Evolutionary conservation across 805 yeast genomes (phyloP), one percentile per base, ranked within the genome.

Genomic region (Candida ipomoeae): DNA sequence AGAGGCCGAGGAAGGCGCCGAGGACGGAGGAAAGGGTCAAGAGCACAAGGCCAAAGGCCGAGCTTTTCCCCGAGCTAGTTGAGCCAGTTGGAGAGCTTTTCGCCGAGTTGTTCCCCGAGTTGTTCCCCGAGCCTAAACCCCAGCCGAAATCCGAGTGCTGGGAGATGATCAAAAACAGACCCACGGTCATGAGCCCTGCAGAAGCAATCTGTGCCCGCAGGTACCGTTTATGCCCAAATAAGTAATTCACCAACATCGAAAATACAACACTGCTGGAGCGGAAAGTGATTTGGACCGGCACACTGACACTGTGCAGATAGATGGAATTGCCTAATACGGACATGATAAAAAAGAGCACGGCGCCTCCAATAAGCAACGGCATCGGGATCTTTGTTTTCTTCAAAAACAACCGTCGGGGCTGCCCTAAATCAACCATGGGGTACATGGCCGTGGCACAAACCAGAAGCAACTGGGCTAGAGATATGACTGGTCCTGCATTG

Each of bases 281-380:
- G 56, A 85, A 72, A 6, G 85, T 77, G 23, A 84, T 84, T 60
- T 85, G 89, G 26, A 84, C 63, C 0, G 91, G 89, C 18, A 86
- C 77, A 2, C 85, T 77, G 26, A 87, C 71, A 35, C 81, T 73
- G 62, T 68, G 82, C 15, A 68, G 71, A 67, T 83, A 82, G 0
- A 78, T 89, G 46, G 66, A 61, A 59, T 87, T 87, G 60, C 82
- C 84, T 33, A 82, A 64, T 8, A 77, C 65, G 1, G 84, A 76
- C 8, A 80, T 68, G 5, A 71, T 42, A 56, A 80, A 83, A 60
- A 78, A 83, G 52, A 83, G 58, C 1, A 71, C 46, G 13, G 84
- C 81, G 1, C 80, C 69, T 5, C 77, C 39, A 3, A 76, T 42
- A 70, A 82, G 79, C 47, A 74, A 64, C 32, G 53, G 55, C 29